These are phyloP conservation scores for Paspalum vaginatum DNA, from an alignment of 176 grass and related monocot species.

Conservation along the genomic window DNA sequence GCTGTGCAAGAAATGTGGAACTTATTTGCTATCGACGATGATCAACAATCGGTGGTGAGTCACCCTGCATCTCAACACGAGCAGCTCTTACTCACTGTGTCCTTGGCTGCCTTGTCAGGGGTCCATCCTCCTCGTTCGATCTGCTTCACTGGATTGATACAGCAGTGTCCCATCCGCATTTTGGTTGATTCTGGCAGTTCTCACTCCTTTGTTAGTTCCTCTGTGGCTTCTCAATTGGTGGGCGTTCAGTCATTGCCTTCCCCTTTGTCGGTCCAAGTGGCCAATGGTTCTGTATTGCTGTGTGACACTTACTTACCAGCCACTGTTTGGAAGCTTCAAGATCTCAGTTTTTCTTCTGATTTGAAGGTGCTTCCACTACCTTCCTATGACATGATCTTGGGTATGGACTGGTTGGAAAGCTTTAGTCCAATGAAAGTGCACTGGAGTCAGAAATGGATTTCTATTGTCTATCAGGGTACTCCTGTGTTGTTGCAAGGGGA, in stretches of 20 bases:
- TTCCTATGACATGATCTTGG: background rate
- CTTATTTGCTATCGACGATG: background rate
- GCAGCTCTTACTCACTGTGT: accelerated
- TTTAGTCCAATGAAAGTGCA: background rate
- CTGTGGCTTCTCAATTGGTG: accelerated
- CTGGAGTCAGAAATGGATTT: too few relatives aligned
- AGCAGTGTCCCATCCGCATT: accelerated
- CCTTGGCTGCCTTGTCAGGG: background rate
- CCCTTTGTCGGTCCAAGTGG: accelerated
- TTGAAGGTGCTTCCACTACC: accelerated
- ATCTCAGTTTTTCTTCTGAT: accelerated
- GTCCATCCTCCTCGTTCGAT: accelerated
- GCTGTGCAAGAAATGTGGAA: background rate
- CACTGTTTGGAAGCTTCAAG: accelerated
- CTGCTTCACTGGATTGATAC: accelerated
- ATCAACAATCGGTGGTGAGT: too few relatives aligned
- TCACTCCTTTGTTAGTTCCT: background rate
- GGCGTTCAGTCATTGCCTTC: accelerated
- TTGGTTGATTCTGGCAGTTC: background rate
- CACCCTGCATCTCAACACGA: too few relatives aligned
- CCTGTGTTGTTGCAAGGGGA: too few relatives aligned
- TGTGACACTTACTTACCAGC: accelerated
- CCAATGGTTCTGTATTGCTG: background rate
- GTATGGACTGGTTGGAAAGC: background rate
- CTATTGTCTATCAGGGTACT: too few relatives aligned